Base-by-base conservation (phyloP, 805 yeast species). In the Nakazawaea wyomingensis region DNA sequence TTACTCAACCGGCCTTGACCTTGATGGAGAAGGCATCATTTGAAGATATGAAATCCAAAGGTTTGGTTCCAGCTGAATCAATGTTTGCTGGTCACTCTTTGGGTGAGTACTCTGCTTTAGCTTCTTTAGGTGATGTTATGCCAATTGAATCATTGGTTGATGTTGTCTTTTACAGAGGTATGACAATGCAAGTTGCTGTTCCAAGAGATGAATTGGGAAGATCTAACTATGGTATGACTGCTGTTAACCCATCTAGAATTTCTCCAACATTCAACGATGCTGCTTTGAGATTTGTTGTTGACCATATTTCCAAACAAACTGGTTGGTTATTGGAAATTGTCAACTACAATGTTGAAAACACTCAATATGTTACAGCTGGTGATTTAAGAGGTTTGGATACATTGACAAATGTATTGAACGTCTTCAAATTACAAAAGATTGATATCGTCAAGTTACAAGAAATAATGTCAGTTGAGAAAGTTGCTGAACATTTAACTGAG, bases 181-280 rank as follows among this genome's bases (percentile, higher is more conserved):
- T 93, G 98, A 95, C 99, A 39, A 93, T 93, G 99, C 99, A 93
- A 74, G 99, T 93, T 52, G 99, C 99, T 37, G 99, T 93, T 53
- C 98, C 98, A 62, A 85, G 99, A 72, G 99, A 93, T 68, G 78
- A 81, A 44, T 62, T 68, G 40, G 99, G 99, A 39, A 85, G 98
- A 71, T 93, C 99, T 47, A 93, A 93, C 74, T 93, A 93, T 61
- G 98, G 98, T 75, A 93, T 93, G 99, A 79, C 88, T 72, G 99
- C 99, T 42, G 90, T 91, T 46, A 93, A 95, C 72, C 99, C 99
- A 59, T 77, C 95, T 49, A 82, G 99, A 69, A 84, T 93, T 50
- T 79, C 85, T 44, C 69, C 85, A 44, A 85, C 96, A 13, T 93
- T 93, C 74, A 77, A 78, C 59, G 98, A 93, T 65, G 84, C 93